Conservation (phyloP, 139 green algal genomes). For the Chlorella sorokiniana region DNA sequence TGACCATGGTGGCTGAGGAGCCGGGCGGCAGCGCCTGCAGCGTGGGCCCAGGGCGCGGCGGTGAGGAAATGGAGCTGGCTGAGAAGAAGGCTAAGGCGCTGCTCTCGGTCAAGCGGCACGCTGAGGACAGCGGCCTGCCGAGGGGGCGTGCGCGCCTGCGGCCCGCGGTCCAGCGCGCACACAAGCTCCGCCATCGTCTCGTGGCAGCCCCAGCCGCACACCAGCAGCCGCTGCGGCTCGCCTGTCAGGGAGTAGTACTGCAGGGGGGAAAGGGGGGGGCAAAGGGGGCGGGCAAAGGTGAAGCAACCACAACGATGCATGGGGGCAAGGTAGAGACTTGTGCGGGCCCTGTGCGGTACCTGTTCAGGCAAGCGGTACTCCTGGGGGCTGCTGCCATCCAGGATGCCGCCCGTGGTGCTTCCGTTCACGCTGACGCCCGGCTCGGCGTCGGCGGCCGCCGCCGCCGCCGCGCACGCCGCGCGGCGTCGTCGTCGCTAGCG, state of each 20-base stretch:
- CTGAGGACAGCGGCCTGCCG: not conserved
- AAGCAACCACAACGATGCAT: too few species aligned
- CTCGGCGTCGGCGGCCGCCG: too few species aligned
- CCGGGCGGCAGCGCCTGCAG: slow-evolving; percentile 38
- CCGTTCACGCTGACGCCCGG: too few species aligned
- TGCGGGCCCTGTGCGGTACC: too few species aligned
- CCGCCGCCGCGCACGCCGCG: too few species aligned
- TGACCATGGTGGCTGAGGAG: slow-evolving; percentile 55
- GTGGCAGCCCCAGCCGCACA: slow-evolving; percentile 58
- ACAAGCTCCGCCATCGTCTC: slow-evolving; percentile 57
- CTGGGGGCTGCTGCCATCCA: not conserved
- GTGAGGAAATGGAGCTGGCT: not conserved
- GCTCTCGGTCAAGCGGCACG: too few species aligned
- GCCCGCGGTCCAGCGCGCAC: slow-evolving; percentile 60
- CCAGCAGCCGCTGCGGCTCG: slow-evolving; percentile 37
- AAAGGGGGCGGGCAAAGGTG: too few species aligned
- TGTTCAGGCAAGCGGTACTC: not conserved
- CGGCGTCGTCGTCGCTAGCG: too few species aligned
- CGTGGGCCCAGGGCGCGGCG: too few species aligned
- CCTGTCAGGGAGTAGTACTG: not conserved
- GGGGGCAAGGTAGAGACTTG: too few species aligned
- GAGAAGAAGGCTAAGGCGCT: not conserved
- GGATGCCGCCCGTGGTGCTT: too few species aligned
- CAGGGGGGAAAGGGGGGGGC: too few species aligned
- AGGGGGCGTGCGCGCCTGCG: not conserved